phyloP scores from a whole-genome alignment of 495 filamentous ascomycete genomes.

The Hypoxylon cercidicola region DNA sequence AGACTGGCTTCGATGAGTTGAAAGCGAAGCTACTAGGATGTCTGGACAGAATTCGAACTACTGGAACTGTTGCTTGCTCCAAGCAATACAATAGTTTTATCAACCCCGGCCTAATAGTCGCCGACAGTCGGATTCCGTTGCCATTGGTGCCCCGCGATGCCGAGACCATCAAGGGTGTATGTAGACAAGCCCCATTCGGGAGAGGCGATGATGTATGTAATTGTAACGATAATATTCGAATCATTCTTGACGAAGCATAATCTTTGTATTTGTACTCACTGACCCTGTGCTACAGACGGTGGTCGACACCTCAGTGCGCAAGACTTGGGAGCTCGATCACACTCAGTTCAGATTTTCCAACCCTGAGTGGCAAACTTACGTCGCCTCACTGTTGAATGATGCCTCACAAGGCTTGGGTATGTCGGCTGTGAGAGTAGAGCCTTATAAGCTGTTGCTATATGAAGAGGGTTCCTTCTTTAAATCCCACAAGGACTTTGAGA shows the following conservation, averaged over 20 bases:
- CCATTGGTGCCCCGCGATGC: conserved; percentile 55
- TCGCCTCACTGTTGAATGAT: conserved; percentile 57
- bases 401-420: conserved; percentile 58
- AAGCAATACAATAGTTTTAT: conserved; percentile 16
- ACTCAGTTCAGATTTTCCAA: conserved; percentile 54
- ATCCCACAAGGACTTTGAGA: conserved; percentile 63
- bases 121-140: conserved; percentile 51
- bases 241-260: not conserved
- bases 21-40: not conserved
- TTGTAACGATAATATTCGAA: not conserved
- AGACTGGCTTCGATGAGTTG: not conserved
- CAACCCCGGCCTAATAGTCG: conserved; percentile 56
- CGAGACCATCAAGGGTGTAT: conserved; percentile 45
- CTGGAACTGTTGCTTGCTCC: conserved; percentile 18
- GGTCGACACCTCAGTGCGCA: conserved; percentile 56
- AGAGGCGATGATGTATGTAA: conserved; percentile 44
- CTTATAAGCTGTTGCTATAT: conserved; percentile 65
- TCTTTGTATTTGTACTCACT: not conserved
- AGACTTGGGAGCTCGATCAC: conserved; percentile 61
- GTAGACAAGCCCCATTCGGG: conserved; percentile 58
- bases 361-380: conserved; percentile 59
- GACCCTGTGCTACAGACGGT: conserved; percentile 46
- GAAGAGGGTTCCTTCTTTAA: conserved; percentile 64
- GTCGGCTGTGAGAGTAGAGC: conserved; percentile 62
- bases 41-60: conserved; percentile 24